Evolutionary conservation across 2,329 filamentous ascomycete species (phyloP).

Genomic region (Verticillium dahliae): DNA sequence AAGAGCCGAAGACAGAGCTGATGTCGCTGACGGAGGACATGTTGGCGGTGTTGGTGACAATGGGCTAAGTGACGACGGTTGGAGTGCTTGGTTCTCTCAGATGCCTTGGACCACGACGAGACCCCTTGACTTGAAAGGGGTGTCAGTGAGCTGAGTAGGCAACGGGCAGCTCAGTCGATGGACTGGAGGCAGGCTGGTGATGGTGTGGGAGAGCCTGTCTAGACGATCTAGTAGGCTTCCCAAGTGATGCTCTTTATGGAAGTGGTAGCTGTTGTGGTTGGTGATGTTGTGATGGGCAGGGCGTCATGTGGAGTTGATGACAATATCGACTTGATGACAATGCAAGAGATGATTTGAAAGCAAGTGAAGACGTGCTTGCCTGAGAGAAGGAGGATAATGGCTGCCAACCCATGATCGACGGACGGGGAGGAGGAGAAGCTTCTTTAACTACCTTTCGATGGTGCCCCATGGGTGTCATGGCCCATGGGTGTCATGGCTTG

Average conservation of each 20-base stretch:
- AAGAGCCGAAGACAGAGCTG: constrained; percentile 9
- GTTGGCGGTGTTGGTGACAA: neutral
- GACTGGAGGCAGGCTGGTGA: neutral
- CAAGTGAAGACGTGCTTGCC: neutral
- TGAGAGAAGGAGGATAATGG: neutral
- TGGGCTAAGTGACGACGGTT: neutral
- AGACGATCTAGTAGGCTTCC: neutral
- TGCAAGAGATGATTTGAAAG: neutral
- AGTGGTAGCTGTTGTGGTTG: neutral
- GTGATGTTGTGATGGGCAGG: neutral
- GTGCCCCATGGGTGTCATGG: neutral
- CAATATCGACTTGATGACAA: neutral
- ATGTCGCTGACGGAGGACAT: constrained; percentile 12
- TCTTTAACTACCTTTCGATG: neutral
- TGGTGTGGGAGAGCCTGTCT: neutral
- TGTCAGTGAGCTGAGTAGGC: neutral
- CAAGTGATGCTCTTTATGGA: neutral
- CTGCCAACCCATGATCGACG: neutral
- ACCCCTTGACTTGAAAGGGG: neutral
- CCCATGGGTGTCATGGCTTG: neutral
- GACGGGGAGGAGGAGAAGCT: neutral
- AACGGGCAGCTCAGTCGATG: neutral
- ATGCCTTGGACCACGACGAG: neutral
- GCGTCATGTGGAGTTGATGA: neutral
- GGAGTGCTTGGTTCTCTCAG: neutral